A percentile compares a stretch with the other conserved stretches of the same genome.
phyloP scores from a whole-genome alignment of 371 early-diverging fungal genomes.

The Lichtheimia ornata region DNA sequence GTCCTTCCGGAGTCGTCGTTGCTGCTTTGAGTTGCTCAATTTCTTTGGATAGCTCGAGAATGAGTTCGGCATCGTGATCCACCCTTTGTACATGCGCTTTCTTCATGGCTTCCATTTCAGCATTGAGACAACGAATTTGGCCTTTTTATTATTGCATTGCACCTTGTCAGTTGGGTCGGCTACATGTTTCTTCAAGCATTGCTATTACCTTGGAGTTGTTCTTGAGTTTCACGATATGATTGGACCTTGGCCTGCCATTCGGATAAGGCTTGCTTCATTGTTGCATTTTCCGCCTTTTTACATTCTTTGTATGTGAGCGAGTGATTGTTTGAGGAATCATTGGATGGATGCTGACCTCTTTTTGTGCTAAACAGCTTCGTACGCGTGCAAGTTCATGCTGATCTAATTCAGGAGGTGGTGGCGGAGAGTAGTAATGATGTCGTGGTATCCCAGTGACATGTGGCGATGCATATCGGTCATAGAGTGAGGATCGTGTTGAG shows the following conservation, averaged over 20 bases:
- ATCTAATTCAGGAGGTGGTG: neutral
- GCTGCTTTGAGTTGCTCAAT: constrained; percentile 5
- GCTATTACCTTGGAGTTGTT: constrained; percentile 2
- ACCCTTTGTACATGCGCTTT: neutral
- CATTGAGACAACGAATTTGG: neutral
- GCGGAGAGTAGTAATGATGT: too few species aligned
- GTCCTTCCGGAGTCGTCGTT: neutral
- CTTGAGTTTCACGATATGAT: constrained; percentile 2
- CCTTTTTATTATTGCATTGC: neutral
- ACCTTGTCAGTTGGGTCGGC: neutral
- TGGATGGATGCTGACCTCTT: neutral
- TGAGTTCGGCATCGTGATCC: neutral
- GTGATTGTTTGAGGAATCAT: neutral
- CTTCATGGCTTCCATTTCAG: constrained; percentile 4
- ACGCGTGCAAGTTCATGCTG: neutral
- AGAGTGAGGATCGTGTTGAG: neutral
- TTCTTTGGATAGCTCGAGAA: neutral
- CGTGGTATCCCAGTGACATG: neutral
- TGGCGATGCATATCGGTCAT: neutral
- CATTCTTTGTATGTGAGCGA: too few species aligned
- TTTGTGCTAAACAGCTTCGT: neutral
- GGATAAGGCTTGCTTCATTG: neutral
- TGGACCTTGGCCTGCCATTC: constrained; percentile 5
- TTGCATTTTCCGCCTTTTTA: neutral
- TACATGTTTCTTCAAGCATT: neutral